Percentiles rank a stretch among this genome's conserved stretches.
phyloP scores from a whole-genome alignment of 352 stramenopile genomes.

The Pythium brachiatum region DNA sequence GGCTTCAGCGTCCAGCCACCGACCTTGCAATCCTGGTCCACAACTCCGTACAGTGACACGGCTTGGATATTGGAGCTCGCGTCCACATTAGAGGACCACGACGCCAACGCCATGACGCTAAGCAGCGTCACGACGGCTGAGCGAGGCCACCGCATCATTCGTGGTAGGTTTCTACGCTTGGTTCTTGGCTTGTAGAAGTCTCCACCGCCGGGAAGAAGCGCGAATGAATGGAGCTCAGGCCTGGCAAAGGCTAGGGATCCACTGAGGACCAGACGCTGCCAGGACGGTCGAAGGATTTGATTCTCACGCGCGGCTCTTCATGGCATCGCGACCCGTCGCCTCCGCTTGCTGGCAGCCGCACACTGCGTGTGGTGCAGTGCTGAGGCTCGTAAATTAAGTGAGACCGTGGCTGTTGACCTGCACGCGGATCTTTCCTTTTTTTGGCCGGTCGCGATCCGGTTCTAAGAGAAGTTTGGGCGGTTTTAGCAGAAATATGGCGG shows the following conservation, averaged over 20 bases:
- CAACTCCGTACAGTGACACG: not conserved
- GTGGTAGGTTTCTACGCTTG: not conserved
- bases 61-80: not conserved
- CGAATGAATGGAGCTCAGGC: not conserved
- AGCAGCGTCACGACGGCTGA: not conserved
- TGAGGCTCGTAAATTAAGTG: not conserved
- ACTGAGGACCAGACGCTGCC: not conserved
- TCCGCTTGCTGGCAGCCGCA: not conserved
- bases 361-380: not conserved
- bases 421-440: constrained; percentile 3
- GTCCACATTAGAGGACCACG: not conserved
- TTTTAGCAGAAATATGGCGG: not conserved
- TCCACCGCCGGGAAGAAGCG: not conserved
- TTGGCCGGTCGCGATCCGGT: not conserved
- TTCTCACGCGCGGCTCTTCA: constrained; percentile 2
- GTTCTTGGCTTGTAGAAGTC: not conserved
- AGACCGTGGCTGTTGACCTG: not conserved
- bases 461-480: not conserved
- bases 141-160: not conserved
- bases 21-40: not conserved
- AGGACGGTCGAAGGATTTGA: not conserved
- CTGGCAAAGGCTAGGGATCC: not conserved
- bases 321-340: not conserved
- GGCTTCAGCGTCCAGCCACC: not conserved
- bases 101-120: not conserved